Conservation (phyloP, 805 yeast genomes). For the Hanseniaspora opuntiae region DNA sequence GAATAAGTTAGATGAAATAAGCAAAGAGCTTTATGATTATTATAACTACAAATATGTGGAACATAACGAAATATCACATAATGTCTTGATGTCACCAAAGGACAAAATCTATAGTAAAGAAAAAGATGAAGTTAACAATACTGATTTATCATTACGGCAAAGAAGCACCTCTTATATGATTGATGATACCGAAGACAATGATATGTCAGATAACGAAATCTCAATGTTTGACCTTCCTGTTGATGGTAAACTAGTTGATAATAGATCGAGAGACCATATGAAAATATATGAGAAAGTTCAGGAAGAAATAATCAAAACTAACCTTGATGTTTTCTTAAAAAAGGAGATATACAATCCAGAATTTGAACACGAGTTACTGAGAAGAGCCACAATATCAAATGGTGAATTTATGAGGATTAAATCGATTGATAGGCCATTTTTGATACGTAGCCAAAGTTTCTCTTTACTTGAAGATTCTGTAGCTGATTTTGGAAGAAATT, state of each 20-base stretch:
- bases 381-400: conserved; percentile 3
- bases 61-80: conserved; percentile 11
- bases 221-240: neutral
- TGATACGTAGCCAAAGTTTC: conserved; percentile 8
- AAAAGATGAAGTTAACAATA: conserved; percentile 14
- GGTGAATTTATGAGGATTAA: neutral
- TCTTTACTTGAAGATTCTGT: conserved; percentile 8
- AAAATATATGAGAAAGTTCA: conserved; percentile 7
- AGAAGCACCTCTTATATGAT: neutral
- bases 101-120: conserved; percentile 21
- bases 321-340: neutral
- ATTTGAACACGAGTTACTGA: conserved; percentile 2
- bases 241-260: conserved; percentile 4
- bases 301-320: neutral
- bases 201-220: neutral
- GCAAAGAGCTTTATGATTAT: conserved; percentile 17
- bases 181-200: conserved; percentile 12
- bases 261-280: conserved; percentile 1
- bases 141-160: neutral
- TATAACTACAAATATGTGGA: conserved; percentile 17
- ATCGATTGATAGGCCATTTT: neutral
- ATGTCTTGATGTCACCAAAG: conserved; percentile 17
- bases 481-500: neutral
- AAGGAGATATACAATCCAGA: neutral
- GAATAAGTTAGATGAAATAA: conserved; percentile 3